A percentile compares a stretch with the other conserved stretches of the same genome.
Evolutionary conservation across 129 eudicot species (phyloP).

Genomic region (Dittrichia graveolens): DNA sequence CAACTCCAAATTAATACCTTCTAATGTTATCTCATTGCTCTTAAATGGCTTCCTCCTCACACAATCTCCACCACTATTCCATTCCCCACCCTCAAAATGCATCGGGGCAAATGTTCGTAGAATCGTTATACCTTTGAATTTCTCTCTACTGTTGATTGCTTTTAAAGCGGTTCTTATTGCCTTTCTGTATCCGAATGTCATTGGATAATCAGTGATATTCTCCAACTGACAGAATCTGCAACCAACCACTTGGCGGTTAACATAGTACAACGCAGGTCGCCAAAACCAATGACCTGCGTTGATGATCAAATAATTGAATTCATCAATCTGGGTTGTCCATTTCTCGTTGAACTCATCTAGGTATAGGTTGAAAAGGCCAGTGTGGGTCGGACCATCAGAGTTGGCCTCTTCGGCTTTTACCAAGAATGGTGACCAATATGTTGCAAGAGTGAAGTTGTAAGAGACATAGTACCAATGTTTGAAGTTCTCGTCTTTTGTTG

Average conservation of each 20-base stretch:
- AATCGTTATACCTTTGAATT: conserved; percentile 57
- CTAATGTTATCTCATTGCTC: conserved; percentile 55
- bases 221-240: conserved; percentile 53
- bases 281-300: conserved; percentile 72
- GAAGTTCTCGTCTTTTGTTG: conserved; percentile 57
- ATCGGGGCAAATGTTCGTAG: conserved; percentile 66
- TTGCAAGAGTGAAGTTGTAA: conserved; percentile 73
- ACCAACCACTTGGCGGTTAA: conserved; percentile 45
- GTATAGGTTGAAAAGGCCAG: conserved; percentile 70
- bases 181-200: conserved; percentile 56
- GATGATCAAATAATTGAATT: conserved; percentile 51
- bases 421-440: conserved; percentile 62
- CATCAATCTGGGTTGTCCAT: conserved; percentile 65
- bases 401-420: conserved; percentile 53
- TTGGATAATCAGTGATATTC: conserved; percentile 58
- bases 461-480: conserved; percentile 57
- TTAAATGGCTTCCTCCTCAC: conserved; percentile 56
- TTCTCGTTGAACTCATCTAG: conserved; percentile 71
- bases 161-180: conserved; percentile 66
- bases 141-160: conserved; percentile 48
- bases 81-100: conserved; percentile 71
- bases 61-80: conserved; percentile 76
- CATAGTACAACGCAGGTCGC: conserved; percentile 62
- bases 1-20: conserved; percentile 66
- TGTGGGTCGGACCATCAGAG: conserved; percentile 62